Percentiles rank a stretch among this genome's conserved stretches.
Evolutionary conservation across 257 asterid genomes (phyloP).

Genomic region (Verbena officinalis): DNA sequence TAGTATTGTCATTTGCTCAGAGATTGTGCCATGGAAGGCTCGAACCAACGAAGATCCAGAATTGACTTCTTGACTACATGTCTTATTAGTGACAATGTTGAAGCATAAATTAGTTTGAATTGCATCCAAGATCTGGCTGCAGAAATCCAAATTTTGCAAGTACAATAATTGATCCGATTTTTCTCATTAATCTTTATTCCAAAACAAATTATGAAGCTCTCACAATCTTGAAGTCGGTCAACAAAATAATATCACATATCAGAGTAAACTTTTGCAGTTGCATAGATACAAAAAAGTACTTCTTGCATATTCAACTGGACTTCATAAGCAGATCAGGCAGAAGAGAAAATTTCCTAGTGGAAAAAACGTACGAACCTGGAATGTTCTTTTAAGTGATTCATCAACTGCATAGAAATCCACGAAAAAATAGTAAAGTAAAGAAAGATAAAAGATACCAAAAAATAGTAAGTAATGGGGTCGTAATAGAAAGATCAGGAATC

Average conservation of each 20-base stretch:
- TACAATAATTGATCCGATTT: not conserved
- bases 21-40: constrained; percentile 18
- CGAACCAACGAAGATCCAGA: not conserved
- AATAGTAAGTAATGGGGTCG: constrained; percentile 18
- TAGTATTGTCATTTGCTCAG: not conserved
- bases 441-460: too few relatives aligned
- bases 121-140: constrained; percentile 30
- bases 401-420: constrained; percentile 53
- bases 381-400: constrained; percentile 55
- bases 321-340: constrained; percentile 29
- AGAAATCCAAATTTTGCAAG: constrained; percentile 11
- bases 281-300: not conserved
- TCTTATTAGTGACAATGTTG: constrained; percentile 2
- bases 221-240: not conserved
- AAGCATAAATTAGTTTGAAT: constrained; percentile 5
- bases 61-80: constrained; percentile 15
- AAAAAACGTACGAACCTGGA: constrained; percentile 44
- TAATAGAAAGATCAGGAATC: constrained; percentile 22
- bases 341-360: not conserved
- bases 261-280: too few relatives aligned
- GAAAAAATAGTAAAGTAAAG: constrained; percentile 7
- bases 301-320: constrained; percentile 8
- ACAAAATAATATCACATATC: not conserved
- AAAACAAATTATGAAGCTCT: not conserved
- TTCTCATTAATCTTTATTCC: constrained; percentile 10